Evolutionary conservation across 2,329 filamentous ascomycete genomes (phyloP), one percentile per base, ranked within the genome.

Genomic region (Diatrype stigma): DNA sequence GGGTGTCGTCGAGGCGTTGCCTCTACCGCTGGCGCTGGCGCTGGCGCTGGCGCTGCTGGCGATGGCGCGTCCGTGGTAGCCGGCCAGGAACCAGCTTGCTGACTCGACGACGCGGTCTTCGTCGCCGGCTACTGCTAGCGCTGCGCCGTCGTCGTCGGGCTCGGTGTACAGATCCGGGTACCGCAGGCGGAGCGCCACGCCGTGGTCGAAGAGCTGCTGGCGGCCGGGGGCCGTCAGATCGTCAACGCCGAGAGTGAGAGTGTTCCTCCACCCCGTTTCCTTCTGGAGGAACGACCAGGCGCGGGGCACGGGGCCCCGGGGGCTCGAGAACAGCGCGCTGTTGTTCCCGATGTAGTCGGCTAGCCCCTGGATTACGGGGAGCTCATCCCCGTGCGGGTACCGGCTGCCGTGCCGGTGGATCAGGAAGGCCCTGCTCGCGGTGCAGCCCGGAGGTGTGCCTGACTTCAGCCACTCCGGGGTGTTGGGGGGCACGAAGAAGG

Each of bases 361-460:
- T 26, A 61, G 47, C 44, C 51, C 45, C 45, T 51, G 51, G 28
- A 61, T 57, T 19, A 50, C 46, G 11, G 19, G 46, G n/a, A 59
- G 38, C 47, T 62, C 58, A 12, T 59, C 51, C 6, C 45, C 48
- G 38, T 59, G 54, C 3, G 58, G 57, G 11, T 58, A 48, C 5
- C 58, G 55, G 30, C 58, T 60, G 23, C 59, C 59, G 30, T 61
- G 59, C 3, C 59, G 49, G 44, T 60, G 59, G 17, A 61, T 45
- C 2, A 61, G 55, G 32, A 61, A 61, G 14, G 50, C 56, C 44
- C 55, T 59, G 2, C 48, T 45, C 6, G 55, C 54, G 3, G 51
- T 48, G 45, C 59, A 61, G 47, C 55, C 58, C 26, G 60, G 58
- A 35, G 61, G 59, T 16, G 50, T 47, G n/a, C 54, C 57, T 16